Evolutionary conservation across 352 stramenopile species (phyloP).

Genomic region (Thraustochytrium sp.): DNA sequence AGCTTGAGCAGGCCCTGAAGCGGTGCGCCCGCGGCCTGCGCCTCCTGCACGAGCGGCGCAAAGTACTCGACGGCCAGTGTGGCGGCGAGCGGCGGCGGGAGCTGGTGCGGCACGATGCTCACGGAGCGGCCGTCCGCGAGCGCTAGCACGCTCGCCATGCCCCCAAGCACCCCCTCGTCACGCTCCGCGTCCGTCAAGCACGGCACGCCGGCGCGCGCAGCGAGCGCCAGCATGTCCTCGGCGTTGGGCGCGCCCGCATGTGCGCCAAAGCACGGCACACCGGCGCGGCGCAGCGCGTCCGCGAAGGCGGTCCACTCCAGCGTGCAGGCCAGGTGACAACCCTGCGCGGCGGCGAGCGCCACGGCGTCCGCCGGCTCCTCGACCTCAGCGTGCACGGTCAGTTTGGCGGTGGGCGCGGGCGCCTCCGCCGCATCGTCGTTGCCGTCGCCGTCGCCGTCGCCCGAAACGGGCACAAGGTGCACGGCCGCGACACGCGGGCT

Average conservation of each 20-base stretch:
- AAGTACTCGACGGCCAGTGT: conserved; percentile 54
- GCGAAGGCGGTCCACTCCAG: conserved; percentile 89
- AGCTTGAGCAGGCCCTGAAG: conserved; percentile 94
- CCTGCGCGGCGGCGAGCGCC: conserved; percentile 56
- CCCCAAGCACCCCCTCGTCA: conserved; percentile 93
- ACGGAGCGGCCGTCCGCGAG: conserved; percentile 93
- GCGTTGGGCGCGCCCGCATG: conserved; percentile 95
- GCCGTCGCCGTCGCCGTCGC: neutral
- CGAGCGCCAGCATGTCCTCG: conserved; percentile 97
- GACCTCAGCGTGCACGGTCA: conserved; percentile 39
- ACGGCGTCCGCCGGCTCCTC: conserved; percentile 56
- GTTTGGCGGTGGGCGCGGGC: neutral
- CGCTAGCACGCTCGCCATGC: conserved; percentile 91
- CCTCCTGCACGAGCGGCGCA: conserved; percentile 69
- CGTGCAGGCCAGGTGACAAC: conserved; percentile 84
- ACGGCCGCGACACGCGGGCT: neutral
- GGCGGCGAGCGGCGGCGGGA: conserved; percentile 62
- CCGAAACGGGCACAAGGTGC: neutral
- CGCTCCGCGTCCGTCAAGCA: conserved; percentile 83
- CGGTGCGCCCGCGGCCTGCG: conserved; percentile 86
- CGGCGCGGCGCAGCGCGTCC: conserved; percentile 57
- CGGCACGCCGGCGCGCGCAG: conserved; percentile 96
- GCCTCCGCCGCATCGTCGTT: neutral
- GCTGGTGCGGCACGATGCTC: conserved; percentile 85
- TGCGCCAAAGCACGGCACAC: conserved; percentile 90